phyloP scores from a whole-genome alignment of 2,329 filamentous ascomycete genomes.

The Arachnopeziza araneosa region DNA sequence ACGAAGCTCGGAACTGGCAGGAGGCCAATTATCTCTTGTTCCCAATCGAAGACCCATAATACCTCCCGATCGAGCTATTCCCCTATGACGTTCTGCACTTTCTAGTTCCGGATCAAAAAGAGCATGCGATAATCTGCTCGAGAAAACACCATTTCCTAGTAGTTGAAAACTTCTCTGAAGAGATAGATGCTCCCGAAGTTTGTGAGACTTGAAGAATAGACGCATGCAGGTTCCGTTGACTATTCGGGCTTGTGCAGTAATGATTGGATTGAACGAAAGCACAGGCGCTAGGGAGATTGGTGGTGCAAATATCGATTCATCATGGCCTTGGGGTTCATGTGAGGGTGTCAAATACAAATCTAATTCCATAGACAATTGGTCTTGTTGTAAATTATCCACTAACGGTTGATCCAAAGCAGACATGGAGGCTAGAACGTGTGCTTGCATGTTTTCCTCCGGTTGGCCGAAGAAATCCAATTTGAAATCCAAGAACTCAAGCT shows the following conservation, averaged over 20 bases:
- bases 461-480: conserved; percentile 43
- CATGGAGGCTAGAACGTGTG: conserved; percentile 47
- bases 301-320: conserved; percentile 24
- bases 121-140: conserved; percentile 70
- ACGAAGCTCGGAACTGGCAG: conserved; percentile 87
- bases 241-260: conserved; percentile 68
- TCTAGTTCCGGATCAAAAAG: conserved; percentile 81
- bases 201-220: conserved; percentile 70
- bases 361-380: conserved; percentile 21
- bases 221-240: conserved; percentile 73
- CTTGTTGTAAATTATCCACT: conserved; percentile 14
- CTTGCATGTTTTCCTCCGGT: conserved; percentile 41
- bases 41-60: conserved; percentile 79
- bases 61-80: conserved; percentile 62
- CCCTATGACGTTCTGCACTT: conserved; percentile 67
- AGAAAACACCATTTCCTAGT: conserved; percentile 78
- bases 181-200: conserved; percentile 64
- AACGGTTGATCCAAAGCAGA: conserved; percentile 37
- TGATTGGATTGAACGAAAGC: conserved; percentile 69
- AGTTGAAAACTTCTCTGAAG: conserved; percentile 78
- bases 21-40: conserved; percentile 82
- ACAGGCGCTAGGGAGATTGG: conserved; percentile 49
- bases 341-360: conserved; percentile 18
- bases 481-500: not conserved
- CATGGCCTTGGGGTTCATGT: not conserved